Percentiles rank a stretch among this genome's conserved stretches.
These are phyloP conservation scores for Arthrobotrys iridis DNA, from an alignment of 2,329 filamentous ascomycete genomes.

Conservation along the genomic window DNA sequence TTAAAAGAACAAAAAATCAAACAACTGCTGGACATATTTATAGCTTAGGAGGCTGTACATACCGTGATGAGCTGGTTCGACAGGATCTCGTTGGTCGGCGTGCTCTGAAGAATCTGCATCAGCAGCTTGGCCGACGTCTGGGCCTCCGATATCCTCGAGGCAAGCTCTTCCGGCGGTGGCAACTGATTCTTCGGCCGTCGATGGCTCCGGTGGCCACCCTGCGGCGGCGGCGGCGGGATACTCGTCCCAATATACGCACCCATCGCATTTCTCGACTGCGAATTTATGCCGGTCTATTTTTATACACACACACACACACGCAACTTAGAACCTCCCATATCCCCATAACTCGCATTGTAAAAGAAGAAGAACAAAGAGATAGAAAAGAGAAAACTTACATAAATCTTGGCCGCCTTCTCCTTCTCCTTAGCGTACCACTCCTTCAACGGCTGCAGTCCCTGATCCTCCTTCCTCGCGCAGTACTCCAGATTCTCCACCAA, in stretches of 20 bases:
- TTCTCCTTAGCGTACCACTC: slow-evolving; percentile 57
- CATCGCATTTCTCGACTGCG: slow-evolving; percentile 28
- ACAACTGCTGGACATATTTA: no score
- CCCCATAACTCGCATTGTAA: no score
- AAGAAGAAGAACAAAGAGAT: slow-evolving; percentile 2
- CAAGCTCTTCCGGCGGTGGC: slow-evolving; percentile 79
- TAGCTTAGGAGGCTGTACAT: no score
- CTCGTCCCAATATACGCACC: slow-evolving; percentile 21
- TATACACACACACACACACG: background rate
- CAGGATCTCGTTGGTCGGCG: slow-evolving; percentile 77
- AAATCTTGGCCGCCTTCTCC: slow-evolving; percentile 39
- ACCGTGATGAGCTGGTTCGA: slow-evolving; percentile 82
- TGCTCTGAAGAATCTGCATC: slow-evolving; percentile 89
- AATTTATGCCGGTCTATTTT: slow-evolving; percentile 15
- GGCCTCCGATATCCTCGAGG: slow-evolving; percentile 86
- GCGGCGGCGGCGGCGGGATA: slow-evolving; percentile 29
- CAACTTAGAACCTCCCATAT: slow-evolving; percentile 54
- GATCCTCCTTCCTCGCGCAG: slow-evolving; percentile 72
- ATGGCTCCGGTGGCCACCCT: slow-evolving; percentile 14
- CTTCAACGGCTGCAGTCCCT: slow-evolving; percentile 68
- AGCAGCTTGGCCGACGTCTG: slow-evolving; percentile 89
- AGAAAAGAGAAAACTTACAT: slow-evolving; percentile 13
- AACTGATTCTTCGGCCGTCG: slow-evolving; percentile 58
- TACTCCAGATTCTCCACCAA: slow-evolving; percentile 85
- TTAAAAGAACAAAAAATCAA: background rate